Base-by-base conservation (phyloP, 2,329 filamentous ascomycete species). In the Chaetomiaceae sp. region DNA sequence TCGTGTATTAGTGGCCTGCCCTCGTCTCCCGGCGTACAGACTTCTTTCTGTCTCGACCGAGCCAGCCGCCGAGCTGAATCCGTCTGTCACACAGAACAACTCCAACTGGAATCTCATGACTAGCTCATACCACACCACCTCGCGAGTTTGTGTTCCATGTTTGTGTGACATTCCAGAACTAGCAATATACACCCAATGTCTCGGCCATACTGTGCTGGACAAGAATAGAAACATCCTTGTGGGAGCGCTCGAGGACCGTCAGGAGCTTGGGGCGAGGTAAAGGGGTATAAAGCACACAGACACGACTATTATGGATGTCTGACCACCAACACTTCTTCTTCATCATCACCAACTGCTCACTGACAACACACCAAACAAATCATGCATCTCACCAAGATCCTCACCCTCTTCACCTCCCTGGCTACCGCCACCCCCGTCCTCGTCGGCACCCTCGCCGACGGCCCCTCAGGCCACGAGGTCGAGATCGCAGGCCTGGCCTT, bases 391-490 rank as follows among this genome's bases (percentile, higher is more conserved):
- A 25, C 39, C 42, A 47, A 49, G 42, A 36, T 54, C 48, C 29
- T 59, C n/a, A 29, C 56, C 45, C 33, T 56, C 43, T 46, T 61
- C 37, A 37, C 57, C 39, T 52, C 51, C 52, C 47, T 58, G 7
- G 55, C 54, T 19, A 38, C 46, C 5, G 58, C 55, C n/a, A 38
- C 34, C 27, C 59, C 59, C 1, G 33, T 48, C 27, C 2, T 52
- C n/a, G 48, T 54, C 29, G 39, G 34, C 33, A 23, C n/a, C n/a
- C 42, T 47, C 8, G 6, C 29, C 27, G 56, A 48, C 23, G 54
- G 34, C 12, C 65, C 65, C 22, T 59, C 60, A 2, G 60, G 59
- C 4, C 59, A 65, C 45, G 61, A 65, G 15, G 63, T 66, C 25
- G 42, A 57, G 25, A 65, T 67, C 49, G 40, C 20, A 2, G 62